These are phyloP conservation scores for Brasenia schreberi DNA, from an alignment of 164 flowering plant genomes.

Conservation along the genomic window DNA sequence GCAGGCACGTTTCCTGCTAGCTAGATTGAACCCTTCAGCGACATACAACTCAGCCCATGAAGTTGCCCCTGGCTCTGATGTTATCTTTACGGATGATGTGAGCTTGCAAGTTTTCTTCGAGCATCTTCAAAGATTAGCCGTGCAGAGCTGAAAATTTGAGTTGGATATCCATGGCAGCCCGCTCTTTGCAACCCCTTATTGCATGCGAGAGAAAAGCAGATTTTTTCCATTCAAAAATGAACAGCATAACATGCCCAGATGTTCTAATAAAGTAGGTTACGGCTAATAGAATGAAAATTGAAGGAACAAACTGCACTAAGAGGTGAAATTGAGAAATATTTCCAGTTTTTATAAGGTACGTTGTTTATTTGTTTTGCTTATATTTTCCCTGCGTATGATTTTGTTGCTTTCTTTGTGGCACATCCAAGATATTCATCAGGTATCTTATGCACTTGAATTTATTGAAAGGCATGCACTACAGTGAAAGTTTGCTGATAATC, in stretches of 20 bases:
- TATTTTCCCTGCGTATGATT: neutral
- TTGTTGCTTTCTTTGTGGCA: neutral
- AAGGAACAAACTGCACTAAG: neutral
- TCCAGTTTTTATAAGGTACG: neutral
- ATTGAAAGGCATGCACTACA: neutral
- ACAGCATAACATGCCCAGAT: neutral
- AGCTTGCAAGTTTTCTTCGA: constrained; percentile 89
- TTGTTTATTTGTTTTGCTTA: neutral
- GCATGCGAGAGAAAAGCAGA: neutral
- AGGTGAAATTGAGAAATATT: neutral
- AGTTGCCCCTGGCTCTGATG: constrained; percentile 64
- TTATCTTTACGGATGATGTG: constrained; percentile 93
- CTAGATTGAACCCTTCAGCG: constrained; percentile 86
- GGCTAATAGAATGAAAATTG: neutral
- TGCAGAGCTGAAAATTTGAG: constrained; percentile 22
- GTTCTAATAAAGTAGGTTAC: neutral
- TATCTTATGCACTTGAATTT: neutral
- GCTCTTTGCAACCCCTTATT: neutral
- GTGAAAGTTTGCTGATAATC: no score
- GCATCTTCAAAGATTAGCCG: constrained; percentile 92
- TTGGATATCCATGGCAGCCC: neutral
- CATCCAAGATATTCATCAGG: neutral
- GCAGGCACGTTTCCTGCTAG: constrained; percentile 88
- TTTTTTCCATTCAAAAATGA: neutral
- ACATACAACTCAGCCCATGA: constrained; percentile 68